Base-by-base conservation (phyloP, 495 filamentous ascomycete genomes). In the Lepraria neglecta region DNA sequence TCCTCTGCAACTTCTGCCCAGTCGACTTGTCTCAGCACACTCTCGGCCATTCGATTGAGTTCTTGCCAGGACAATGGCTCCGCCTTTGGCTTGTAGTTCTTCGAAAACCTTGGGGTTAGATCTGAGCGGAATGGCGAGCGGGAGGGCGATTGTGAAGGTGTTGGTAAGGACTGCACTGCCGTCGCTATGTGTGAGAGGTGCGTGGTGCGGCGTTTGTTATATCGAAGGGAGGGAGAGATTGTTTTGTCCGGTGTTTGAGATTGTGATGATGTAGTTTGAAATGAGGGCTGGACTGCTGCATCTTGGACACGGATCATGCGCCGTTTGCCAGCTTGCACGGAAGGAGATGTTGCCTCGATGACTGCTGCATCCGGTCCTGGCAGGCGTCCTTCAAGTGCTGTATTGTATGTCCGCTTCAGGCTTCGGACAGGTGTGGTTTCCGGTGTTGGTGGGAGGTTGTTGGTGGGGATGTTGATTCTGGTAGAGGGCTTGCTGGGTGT, bases 21-120 rank as follows among this genome's bases (percentile, higher is more conserved):
- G 17, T 65, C 43, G 1, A 65, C 56, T 40, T 65, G 64, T 15
- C 44, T 45, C 48, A 65, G 14, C 4, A 65, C 15, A 31, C 59
- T 53, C n/a, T 58, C 52, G 0, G 47, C 14, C 3, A 28, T 55
- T 1, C 58, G 48, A n/a, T 61, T 61, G 1, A 58, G 15, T 38
- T 65, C 63, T n/a, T 52, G 17, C 4, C 46, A 35, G 0, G n/a
- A 64, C 31, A 0, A 40, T 4, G 7, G 21, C 15, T 15, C 2
- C 3, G 2, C 1, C 6, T 6, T 27, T 2, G 45, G 31, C 0
- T 12, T 31, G 38, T 61, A 54, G 15, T 7, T 19, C 33, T 54
- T 53, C 4, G 59, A 61, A 15, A 54, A 52, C 3, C 27, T 33
- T 21, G 59, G 59, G 1, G 59, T 38, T 14, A 27, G 27, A 6